Base-by-base conservation (phyloP, 441 rosid species). In the Populus tomentosa region DNA sequence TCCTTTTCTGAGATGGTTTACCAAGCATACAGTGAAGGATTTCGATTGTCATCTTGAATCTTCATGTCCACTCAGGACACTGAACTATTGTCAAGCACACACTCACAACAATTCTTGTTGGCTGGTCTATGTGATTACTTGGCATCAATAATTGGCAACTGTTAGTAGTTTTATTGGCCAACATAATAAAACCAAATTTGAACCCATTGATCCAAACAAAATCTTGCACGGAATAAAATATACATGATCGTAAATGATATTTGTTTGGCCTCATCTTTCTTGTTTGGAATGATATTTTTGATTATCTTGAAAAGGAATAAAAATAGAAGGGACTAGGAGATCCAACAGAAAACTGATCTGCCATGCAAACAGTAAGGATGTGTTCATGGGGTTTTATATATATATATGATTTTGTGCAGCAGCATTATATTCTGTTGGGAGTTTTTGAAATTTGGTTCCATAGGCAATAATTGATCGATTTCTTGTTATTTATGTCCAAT, bases 1-100 rank as follows among this genome's bases (percentile, higher is more conserved):
- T 75, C 86, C 59, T 23, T 76, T 77, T 78, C 78, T 33, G 28
- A 69, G 83, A 78, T 73, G 85, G 77, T 74, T 23, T 61, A 83
- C 81, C 84, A 59, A 84, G 81, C 78, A 33, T 18, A 40, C 68
- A 56, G 23, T 24, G 67, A 30, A 81, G 63, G 24, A 33, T 69
- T 53, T 35, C 40, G 35, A 33, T 46, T 4, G 23, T 61, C 63
- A 46, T 67, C 26, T 74, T 59, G 13, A 23, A 32, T 46, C 53
- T 40, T 28, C 23, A 69, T 26, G 18, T 65, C 73, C 35, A 46
- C 64, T 59, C 28, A 11, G 63, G 16, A 36, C 21, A 69, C 24
- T 28, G 35, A 23, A 21, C 14, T 35, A 10, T 20, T 21, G 13
- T 38, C 42, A 38, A 10, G 42, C 42, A 38, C 42, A 38, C 42